Evolutionary conservation across 495 filamentous ascomycete species (phyloP).

Genomic region (Lasiosphaeria ovina): DNA sequence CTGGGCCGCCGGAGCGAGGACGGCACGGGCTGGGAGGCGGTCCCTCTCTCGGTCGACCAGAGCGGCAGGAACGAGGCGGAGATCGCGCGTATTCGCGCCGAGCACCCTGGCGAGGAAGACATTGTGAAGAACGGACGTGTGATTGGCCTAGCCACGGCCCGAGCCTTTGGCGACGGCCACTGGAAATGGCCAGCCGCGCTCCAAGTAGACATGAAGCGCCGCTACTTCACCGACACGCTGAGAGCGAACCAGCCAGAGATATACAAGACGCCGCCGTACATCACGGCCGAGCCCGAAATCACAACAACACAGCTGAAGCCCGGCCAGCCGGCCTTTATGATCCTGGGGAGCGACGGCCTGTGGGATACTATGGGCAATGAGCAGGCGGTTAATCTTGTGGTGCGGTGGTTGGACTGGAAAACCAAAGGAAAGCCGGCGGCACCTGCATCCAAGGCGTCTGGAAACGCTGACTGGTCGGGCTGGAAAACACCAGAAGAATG

Average conservation of each 20-base stretch:
- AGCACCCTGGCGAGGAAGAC: slow-evolving; percentile 59
- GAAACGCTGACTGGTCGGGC: slow-evolving; percentile 1
- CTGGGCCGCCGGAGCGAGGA: slow-evolving; percentile 47
- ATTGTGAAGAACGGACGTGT: slow-evolving; percentile 54
- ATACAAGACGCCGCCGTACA: slow-evolving; percentile 58
- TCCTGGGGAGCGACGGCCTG: slow-evolving; percentile 63
- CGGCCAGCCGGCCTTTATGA: slow-evolving; percentile 50
- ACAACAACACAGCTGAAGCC: slow-evolving; percentile 53
- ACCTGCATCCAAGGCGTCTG: neutral
- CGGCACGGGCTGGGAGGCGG: slow-evolving; percentile 47
- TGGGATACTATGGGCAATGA: slow-evolving; percentile 61
- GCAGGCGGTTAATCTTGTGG: slow-evolving; percentile 59
- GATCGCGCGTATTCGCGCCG: slow-evolving; percentile 44
- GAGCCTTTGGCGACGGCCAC: slow-evolving; percentile 62
- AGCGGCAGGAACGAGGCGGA: slow-evolving; percentile 56
- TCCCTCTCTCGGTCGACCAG: slow-evolving; percentile 57
- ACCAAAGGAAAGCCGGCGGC: slow-evolving; percentile 13
- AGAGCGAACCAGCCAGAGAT: slow-evolving; percentile 38
- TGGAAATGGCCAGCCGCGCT: slow-evolving; percentile 61
- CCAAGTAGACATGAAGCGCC: slow-evolving; percentile 37
- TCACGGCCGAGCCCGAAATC: slow-evolving; percentile 64
- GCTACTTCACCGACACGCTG: slow-evolving; percentile 47
- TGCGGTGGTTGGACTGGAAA: slow-evolving; percentile 50
- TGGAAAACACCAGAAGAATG: slow-evolving; percentile 11
- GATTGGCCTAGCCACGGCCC: slow-evolving; percentile 54